Conservation (phyloP, 495 filamentous ascomycete genomes). For the Daldinia grandis region DNA sequence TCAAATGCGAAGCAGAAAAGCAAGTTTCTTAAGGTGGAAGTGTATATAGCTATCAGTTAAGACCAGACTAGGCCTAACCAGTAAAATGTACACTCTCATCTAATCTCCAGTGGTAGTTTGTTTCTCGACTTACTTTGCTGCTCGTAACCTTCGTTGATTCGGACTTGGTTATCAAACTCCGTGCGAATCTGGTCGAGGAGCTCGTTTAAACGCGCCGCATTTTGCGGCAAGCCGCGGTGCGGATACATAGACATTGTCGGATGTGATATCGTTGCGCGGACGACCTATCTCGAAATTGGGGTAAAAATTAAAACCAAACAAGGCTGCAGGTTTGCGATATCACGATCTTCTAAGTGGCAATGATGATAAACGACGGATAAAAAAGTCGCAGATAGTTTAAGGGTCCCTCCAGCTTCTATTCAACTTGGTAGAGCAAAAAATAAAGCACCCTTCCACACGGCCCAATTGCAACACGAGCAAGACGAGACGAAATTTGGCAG, state of each 20-base stretch:
- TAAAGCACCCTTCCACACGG: slow-evolving; percentile 27
- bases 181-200: slow-evolving; percentile 86
- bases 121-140: slow-evolving; percentile 77
- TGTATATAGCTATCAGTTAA: background rate
- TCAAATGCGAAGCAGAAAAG: background rate
- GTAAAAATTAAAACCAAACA: background rate
- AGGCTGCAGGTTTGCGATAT: slow-evolving; percentile 9
- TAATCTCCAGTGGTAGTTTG: background rate
- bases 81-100: background rate
- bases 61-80: background rate
- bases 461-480: slow-evolving; percentile 33
- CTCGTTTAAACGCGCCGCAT: slow-evolving; percentile 78
- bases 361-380: background rate
- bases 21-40: background rate
- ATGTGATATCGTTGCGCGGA: slow-evolving; percentile 17
- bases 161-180: slow-evolving; percentile 87
- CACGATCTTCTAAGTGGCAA: background rate
- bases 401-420: slow-evolving; percentile 7
- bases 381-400: slow-evolving; percentile 13
- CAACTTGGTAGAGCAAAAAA: slow-evolving; percentile 10
- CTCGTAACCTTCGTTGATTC: slow-evolving; percentile 81
- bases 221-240: slow-evolving; percentile 80
- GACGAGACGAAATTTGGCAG: slow-evolving; percentile 29
- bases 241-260: slow-evolving; percentile 82
- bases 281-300: background rate